These are phyloP conservation scores for Trametes hirsuta DNA, from an alignment of 1,284 basidiomycete species.

Conservation along the genomic window DNA sequence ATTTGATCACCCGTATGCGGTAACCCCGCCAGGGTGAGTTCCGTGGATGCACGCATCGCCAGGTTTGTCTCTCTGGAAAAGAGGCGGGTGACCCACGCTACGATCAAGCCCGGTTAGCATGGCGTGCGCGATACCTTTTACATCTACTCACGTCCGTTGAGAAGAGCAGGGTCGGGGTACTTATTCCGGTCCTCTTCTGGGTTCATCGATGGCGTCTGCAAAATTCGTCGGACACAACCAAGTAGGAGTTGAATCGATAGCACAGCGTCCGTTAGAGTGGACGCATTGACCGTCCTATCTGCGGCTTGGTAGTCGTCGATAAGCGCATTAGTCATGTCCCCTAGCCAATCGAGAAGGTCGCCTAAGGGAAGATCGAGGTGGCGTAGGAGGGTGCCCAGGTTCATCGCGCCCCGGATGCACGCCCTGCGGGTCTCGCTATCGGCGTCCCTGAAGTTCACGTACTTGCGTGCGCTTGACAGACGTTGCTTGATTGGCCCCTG, in stretches of 20 bases:
- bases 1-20: constrained; percentile 56
- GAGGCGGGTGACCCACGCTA: constrained; percentile 68
- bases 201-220: constrained; percentile 54
- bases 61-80: constrained; percentile 51
- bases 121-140: neutral
- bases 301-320: constrained; percentile 55
- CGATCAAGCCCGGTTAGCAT: constrained; percentile 7
- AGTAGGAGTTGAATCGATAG: constrained; percentile 56
- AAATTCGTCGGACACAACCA: constrained; percentile 62
- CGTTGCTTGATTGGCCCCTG: constrained; percentile 53
- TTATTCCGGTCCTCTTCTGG: constrained; percentile 29
- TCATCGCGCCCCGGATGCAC: constrained; percentile 80
- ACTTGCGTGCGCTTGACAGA: constrained; percentile 64
- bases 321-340: constrained; percentile 62
- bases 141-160: constrained; percentile 58
- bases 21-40: no score
- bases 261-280: constrained; percentile 31
- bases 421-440: constrained; percentile 74
- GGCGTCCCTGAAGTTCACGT: constrained; percentile 70
- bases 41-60: constrained; percentile 20
- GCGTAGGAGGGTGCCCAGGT: constrained; percentile 70
- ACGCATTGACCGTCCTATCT: constrained; percentile 16
- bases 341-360: constrained; percentile 69
- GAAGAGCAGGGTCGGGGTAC: constrained; percentile 71
- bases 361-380: constrained; percentile 60